phyloP scores from a whole-genome alignment of 2,329 filamentous ascomycete genomes.

The Penicillium frequentans region DNA sequence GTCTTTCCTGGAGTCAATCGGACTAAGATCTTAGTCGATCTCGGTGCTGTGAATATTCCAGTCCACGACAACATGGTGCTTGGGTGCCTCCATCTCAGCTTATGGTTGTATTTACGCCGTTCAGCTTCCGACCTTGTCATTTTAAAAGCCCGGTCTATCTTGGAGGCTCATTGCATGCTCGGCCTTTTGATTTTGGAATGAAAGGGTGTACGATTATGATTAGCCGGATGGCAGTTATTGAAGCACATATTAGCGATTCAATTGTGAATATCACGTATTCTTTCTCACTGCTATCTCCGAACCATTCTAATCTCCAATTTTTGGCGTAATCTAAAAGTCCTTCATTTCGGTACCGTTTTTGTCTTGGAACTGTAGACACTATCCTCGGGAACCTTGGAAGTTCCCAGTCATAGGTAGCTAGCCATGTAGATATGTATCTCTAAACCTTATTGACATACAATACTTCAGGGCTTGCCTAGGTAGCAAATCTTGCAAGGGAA shows the following conservation, averaged over 20 bases:
- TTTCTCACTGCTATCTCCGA: not conserved
- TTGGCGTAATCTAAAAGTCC: not conserved
- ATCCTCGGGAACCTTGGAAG: no score
- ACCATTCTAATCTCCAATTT: no score
- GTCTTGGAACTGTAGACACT: no score
- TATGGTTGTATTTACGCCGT: conserved; percentile 18
- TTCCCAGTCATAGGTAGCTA: no score
- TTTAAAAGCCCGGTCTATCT: not conserved
- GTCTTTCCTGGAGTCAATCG: not conserved
- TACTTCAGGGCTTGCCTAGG: not conserved
- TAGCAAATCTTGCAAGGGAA: no score
- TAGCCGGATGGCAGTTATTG: conserved; percentile 7
- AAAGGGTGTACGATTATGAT: conserved; percentile 18
- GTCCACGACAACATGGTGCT: conserved; percentile 10
- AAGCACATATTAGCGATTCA: conserved; percentile 17
- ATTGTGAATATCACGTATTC: conserved; percentile 13
- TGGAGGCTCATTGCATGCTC: not conserved
- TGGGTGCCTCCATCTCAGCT: conserved; percentile 8
- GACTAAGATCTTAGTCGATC: conserved; percentile 6
- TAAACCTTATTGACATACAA: not conserved
- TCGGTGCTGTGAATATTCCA: conserved; percentile 1
- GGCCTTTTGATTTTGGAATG: not conserved
- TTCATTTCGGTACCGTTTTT: not conserved
- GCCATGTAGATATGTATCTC: not conserved
- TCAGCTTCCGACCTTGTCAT: conserved; percentile 1